These are phyloP conservation scores for Tephrocybe sp. DNA, from an alignment of 768 basidiomycete species.

Conservation along the genomic window DNA sequence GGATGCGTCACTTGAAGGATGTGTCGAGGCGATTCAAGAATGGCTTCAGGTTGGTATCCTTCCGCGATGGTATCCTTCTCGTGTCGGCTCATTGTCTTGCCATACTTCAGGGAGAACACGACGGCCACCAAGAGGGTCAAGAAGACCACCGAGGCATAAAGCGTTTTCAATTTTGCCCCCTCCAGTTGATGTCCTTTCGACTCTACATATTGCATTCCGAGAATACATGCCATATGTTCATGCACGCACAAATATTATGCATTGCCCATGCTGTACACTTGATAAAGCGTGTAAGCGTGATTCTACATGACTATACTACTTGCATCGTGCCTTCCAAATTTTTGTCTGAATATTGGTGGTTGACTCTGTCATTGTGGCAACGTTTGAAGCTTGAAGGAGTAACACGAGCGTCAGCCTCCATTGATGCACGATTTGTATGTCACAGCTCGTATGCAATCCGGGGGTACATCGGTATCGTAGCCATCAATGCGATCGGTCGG, in stretches of 20 bases:
- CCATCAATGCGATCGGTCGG: no score
- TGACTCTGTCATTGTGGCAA: no score
- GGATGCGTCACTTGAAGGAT: constrained; percentile 91
- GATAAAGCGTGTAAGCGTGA: neutral
- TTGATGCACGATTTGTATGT: no score
- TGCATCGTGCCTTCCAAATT: no score
- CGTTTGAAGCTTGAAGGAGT: no score
- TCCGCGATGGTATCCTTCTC: neutral
- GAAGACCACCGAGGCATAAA: constrained; percentile 21
- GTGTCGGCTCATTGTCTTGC: neutral
- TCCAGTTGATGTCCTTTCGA: neutral
- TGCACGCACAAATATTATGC: constrained; percentile 20
- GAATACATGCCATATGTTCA: constrained; percentile 20
- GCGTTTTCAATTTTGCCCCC: constrained; percentile 4
- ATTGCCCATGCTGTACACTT: constrained; percentile 5
- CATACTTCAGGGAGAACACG: constrained; percentile 20
- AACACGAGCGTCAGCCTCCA: no score
- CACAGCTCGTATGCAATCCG: no score
- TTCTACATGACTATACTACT: no score
- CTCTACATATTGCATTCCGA: constrained; percentile 16
- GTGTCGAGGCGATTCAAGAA: constrained; percentile 98
- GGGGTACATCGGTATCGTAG: no score
- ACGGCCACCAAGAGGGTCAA: constrained; percentile 20
- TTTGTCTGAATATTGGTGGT: no score
- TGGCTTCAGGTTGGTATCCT: constrained; percentile 80